phyloP scores from a whole-genome alignment of 169 alveolate species.

The Eimeria necatrix region DNA sequence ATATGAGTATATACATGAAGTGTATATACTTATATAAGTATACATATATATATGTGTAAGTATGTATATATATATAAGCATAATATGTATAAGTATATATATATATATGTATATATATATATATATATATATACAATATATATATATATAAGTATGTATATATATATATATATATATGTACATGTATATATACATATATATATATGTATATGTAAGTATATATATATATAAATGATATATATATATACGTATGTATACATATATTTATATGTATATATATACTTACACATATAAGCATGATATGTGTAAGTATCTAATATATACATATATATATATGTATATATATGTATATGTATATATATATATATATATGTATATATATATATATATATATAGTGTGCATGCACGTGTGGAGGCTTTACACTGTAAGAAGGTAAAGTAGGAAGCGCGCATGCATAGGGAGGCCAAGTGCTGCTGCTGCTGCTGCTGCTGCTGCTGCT shows the following conservation, averaged over 20 bases:
- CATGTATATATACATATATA: background rate
- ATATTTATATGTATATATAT: too few relatives aligned
- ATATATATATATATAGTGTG: background rate
- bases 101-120: too few relatives aligned
- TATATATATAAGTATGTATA: too few relatives aligned
- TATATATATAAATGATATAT: too few relatives aligned
- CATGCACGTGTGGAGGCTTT: background rate
- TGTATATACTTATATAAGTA: too few relatives aligned
- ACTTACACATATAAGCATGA: background rate
- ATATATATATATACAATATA: background rate
- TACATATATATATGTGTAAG: background rate
- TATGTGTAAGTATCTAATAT: background rate
- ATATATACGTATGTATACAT: too few relatives aligned
- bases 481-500: constrained; percentile 33
- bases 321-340: background rate
- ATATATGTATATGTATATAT: background rate
- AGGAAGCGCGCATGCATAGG: background rate
- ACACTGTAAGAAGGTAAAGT: background rate
- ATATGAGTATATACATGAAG: background rate
- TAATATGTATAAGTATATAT: too few relatives aligned
- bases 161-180: too few relatives aligned
- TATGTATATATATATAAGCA: too few relatives aligned
- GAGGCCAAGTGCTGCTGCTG: constrained; percentile 4
- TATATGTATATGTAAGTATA: too few relatives aligned
- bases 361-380: background rate